Evolutionary conservation across 345 rosid genomes (phyloP).

Genomic region (Melaleuca alternifolia): DNA sequence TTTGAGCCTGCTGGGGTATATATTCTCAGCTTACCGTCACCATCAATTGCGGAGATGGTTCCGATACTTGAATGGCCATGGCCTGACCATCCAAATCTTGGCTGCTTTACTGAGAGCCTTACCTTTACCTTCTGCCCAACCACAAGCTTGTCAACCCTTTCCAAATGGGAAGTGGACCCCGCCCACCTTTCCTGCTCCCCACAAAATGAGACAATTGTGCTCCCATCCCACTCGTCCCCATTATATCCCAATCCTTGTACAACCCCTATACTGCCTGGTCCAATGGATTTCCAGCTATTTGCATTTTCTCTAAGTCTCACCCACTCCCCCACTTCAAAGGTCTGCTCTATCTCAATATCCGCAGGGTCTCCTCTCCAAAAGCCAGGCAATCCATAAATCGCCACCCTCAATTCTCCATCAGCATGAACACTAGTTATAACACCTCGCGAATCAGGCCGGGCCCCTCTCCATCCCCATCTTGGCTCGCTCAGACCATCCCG

Average conservation of each 20-base stretch:
- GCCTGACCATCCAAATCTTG: conserved; percentile 94
- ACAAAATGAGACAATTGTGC: conserved; percentile 64
- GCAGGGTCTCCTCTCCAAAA: conserved; percentile 96
- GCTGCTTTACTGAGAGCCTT: conserved; percentile 72
- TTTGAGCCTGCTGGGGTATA: conserved; percentile 84
- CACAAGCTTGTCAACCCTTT: conserved; percentile 43
- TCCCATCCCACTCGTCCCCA: conserved; percentile 81
- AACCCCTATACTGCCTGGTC: conserved; percentile 73
- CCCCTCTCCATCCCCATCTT: conserved; percentile 98
- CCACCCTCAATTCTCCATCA: conserved; percentile 87
- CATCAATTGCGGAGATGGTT: conserved; percentile 79
- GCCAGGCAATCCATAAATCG: conserved; percentile 70
- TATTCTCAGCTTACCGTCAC: conserved; percentile 89
- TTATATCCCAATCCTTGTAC: conserved; percentile 84
- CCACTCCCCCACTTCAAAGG: conserved; percentile 95
- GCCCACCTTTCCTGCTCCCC: conserved; percentile 95
- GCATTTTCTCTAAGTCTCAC: conserved; percentile 56
- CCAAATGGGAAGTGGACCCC: conserved; percentile 63
- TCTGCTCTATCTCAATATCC: conserved; percentile 64
- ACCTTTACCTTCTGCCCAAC: conserved; percentile 78
- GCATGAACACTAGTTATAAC: conserved; percentile 78
- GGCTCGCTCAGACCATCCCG: conserved; percentile 75
- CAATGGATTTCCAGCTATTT: conserved; percentile 64
- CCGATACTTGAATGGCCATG: conserved; percentile 77
- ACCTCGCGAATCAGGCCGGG: conserved; percentile 63